Evolutionary conservation across 2,329 filamentous ascomycete genomes (phyloP), one percentile per base, ranked within the genome.

Genomic region (Xylaria sp.): DNA sequence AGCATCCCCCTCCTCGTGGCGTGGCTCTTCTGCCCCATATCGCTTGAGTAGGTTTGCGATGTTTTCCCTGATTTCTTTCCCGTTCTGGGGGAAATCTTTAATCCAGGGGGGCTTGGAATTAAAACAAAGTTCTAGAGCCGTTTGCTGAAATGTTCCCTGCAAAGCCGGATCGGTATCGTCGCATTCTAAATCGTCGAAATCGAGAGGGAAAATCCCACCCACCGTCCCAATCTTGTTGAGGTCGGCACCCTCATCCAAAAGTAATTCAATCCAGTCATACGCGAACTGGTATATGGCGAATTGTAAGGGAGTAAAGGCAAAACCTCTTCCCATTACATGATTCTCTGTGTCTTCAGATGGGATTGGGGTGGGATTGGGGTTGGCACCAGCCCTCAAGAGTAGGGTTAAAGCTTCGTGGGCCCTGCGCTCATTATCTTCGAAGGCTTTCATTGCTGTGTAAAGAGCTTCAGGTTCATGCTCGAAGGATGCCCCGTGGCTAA

Each of bases 291-390:
- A 49, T 8, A 66, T 52, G 6, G 63, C 64, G 2, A 54, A 11
- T 37, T 66, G 64, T 15, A 66, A 49, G 3, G 61, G 64, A 1
- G 61, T 64, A 49, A 59, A 62, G 1, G 31, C 54, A 37, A 64
- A 66, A 3, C 51, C 46, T 35, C 9, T 7, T 10, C n/a, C 17
- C 17, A n/a, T 8, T 10, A 19, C 54, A n/a, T 41, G 44, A 31
- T n/a, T 10, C 27, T 21, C 6, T 8, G n/a, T 33, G 21, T 4
- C 33, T 37, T 2, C 33, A 15, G 17, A 23, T 5, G 4, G n/a
- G 19, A 3, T 8, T 3, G 57, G 54, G 1, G n/a, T 49, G 11
- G 60, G 61, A 35, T 66, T 54, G 8, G 54, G 46, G 13, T 48
- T 31, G 4, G 59, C 63, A n/a, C 63, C 51, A 21, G 56, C 40